These are phyloP conservation scores for Phytophthora megakarya DNA, from an alignment of 352 stramenopile genomes.

Conservation along the genomic window DNA sequence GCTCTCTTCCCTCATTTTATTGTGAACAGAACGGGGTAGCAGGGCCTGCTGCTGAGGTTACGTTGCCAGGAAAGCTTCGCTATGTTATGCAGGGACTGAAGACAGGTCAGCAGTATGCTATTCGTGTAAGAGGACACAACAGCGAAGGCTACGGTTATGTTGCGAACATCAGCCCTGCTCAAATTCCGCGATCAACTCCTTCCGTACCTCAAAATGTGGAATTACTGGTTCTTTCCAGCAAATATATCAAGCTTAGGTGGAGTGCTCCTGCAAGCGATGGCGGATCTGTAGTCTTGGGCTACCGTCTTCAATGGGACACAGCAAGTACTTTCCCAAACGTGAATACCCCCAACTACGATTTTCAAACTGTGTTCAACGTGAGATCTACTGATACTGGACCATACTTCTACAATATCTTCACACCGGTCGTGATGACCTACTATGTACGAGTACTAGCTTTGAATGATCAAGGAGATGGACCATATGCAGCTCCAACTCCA, in stretches of 20 bases:
- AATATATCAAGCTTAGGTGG: slow-evolving; percentile 85
- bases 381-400: slow-evolving; percentile 40
- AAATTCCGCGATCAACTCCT: slow-evolving; percentile 60
- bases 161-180: slow-evolving; percentile 47
- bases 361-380: slow-evolving; percentile 49
- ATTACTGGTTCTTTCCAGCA: slow-evolving; percentile 65
- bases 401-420: slow-evolving; percentile 93
- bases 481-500: slow-evolving; percentile 47
- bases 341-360: slow-evolving; percentile 69
- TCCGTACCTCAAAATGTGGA: slow-evolving; percentile 42
- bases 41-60: slow-evolving; percentile 43
- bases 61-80: slow-evolving; percentile 28
- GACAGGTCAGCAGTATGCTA: slow-evolving; percentile 65
- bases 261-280: slow-evolving; percentile 62
- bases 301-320: slow-evolving; percentile 94
- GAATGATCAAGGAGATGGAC: slow-evolving; percentile 90
- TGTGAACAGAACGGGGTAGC: slow-evolving; percentile 54
- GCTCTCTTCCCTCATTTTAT: slow-evolving; percentile 78
- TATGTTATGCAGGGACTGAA: slow-evolving; percentile 52
- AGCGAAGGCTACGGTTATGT: slow-evolving; percentile 63
- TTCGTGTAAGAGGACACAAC: slow-evolving; percentile 70
- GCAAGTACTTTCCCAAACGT: slow-evolving; percentile 73
- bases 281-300: slow-evolving; percentile 80
- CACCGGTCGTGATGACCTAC: slow-evolving; percentile 63
- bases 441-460: slow-evolving; percentile 92